phyloP scores from a whole-genome alignment of 257 asterid genomes.

The Scutellaria barbata region DNA sequence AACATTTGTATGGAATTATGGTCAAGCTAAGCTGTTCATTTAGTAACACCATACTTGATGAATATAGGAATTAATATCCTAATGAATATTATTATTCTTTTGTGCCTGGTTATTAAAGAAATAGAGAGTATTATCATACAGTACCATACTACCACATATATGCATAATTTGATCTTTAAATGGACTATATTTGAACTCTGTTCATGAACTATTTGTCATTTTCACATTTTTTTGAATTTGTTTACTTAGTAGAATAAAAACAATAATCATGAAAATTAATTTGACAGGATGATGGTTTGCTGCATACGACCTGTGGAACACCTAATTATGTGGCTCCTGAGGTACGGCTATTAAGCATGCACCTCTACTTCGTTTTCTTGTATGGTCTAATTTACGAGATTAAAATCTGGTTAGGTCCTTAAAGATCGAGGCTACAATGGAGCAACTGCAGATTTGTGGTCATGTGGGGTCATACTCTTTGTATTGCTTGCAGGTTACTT shows the following conservation, averaged over 20 bases:
- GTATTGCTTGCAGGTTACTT: slow-evolving; percentile 97
- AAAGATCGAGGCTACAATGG: slow-evolving; percentile 94
- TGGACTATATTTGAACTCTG: background rate
- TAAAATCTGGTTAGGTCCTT: slow-evolving; percentile 60
- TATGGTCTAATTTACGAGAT: slow-evolving; percentile 20
- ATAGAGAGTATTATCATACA: too few relatives aligned
- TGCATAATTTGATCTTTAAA: background rate
- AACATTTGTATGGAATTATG: background rate
- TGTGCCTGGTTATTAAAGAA: background rate
- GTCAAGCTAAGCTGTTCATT: background rate
- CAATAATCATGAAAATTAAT: slow-evolving; percentile 13
- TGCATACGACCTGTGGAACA: slow-evolving; percentile 97
- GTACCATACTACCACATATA: too few relatives aligned
- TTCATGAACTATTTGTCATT: slow-evolving; percentile 8
- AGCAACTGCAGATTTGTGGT: slow-evolving; percentile 96
- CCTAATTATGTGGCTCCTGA: slow-evolving; percentile 98
- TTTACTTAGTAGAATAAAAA: background rate
- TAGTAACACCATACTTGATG: background rate
- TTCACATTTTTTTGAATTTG: background rate
- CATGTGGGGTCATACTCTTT: slow-evolving; percentile 94
- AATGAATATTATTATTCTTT: background rate
- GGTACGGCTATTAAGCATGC: slow-evolving; percentile 47
- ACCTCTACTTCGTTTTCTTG: background rate
- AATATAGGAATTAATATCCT: background rate
- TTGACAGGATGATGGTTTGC: slow-evolving; percentile 88